Evolutionary conservation across 1,284 basidiomycete species (phyloP).

Genomic region (Ustilago crameri): DNA sequence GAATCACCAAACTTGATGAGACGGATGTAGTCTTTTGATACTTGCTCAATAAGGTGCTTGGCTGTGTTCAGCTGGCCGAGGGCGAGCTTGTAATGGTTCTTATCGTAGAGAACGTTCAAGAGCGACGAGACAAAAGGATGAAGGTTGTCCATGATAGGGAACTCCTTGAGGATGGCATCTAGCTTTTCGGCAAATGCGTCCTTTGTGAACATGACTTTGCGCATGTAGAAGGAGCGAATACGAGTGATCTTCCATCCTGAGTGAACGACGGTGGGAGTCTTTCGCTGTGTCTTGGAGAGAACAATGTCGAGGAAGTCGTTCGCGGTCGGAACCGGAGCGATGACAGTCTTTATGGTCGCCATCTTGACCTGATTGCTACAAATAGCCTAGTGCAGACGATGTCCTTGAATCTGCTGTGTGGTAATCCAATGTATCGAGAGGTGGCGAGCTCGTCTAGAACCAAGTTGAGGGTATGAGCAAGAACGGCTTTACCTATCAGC

Average conservation of each 20-base stretch:
- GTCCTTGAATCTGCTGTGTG: no score
- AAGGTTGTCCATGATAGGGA: conserved; percentile 73
- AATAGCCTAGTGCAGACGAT: no score
- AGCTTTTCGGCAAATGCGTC: conserved; percentile 98
- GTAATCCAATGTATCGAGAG: no score
- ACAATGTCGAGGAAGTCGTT: conserved; percentile 95
- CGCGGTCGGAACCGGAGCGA: conserved; percentile 95
- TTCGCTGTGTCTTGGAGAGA: conserved; percentile 91
- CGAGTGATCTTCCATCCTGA: conserved; percentile 96
- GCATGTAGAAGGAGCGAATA: conserved; percentile 92
- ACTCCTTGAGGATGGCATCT: conserved; percentile 90
- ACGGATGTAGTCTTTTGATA: conserved; percentile 67
- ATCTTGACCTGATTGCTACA: conserved; percentile 19
- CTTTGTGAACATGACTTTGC: conserved; percentile 99
- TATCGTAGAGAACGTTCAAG: conserved; percentile 68
- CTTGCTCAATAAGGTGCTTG: conserved; percentile 66
- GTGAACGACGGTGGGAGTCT: conserved; percentile 87
- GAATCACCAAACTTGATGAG: conserved; percentile 68
- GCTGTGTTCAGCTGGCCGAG: conserved; percentile 68
- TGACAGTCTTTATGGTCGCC: conserved; percentile 70
- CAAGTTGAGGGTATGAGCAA: no score
- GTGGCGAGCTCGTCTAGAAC: no score
- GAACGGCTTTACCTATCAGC: no score
- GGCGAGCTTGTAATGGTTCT: conserved; percentile 68
- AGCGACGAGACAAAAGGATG: conserved; percentile 67